Evolutionary conservation across 2,329 filamentous ascomycete species (phyloP), one percentile per base, ranked within the genome.

Genomic region (Sporothrix curviconia): DNA sequence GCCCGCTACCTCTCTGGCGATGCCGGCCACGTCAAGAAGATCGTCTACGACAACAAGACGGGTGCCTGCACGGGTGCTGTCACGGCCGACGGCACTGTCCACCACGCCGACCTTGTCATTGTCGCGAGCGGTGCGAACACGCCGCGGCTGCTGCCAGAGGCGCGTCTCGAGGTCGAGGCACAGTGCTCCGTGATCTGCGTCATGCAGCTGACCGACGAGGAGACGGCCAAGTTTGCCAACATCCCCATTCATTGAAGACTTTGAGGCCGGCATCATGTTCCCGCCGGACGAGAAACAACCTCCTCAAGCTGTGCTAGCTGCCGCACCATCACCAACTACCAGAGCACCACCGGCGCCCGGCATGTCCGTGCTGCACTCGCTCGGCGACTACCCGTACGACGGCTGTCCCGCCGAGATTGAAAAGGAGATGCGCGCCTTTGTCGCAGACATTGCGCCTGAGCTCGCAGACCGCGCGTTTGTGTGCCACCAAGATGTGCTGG

Each of bases 111-210:
- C 5, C 77, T 78, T 57, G 72, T 81, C 2, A 65, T 85, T 3
- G 68, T 85, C 4, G 78, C 76, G 37, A 79, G 80, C 0, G 82
- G 81, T 1, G 81, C 83, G 0, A 84, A 77, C 72, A 84, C 81
- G 12, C 73, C 80, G 19, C 77, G 75, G 61, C 64, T 85, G 32
- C 72, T 85, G 46, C 78, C 81, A 59, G 68, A 77, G 7, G 73
- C 87, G 0, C 77, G 79, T 40, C 83, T 82, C 32, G 77, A 84
- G 46, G 81, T 81, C 39, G 77, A 80, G 52, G 81, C 85, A 1
- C 85, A 83, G 0, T 85, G 83, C 1, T 86, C 88, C 61, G 76
- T 78, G 1, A 70, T 89, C 53, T 80, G 78, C 12, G 88, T 87
- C 68, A 76, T 88, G 62, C 73, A 78, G 60, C 77, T 89, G 59